These are phyloP conservation scores for Francoa sonchifolia DNA, from an alignment of 441 rosid species.

Conservation along the genomic window DNA sequence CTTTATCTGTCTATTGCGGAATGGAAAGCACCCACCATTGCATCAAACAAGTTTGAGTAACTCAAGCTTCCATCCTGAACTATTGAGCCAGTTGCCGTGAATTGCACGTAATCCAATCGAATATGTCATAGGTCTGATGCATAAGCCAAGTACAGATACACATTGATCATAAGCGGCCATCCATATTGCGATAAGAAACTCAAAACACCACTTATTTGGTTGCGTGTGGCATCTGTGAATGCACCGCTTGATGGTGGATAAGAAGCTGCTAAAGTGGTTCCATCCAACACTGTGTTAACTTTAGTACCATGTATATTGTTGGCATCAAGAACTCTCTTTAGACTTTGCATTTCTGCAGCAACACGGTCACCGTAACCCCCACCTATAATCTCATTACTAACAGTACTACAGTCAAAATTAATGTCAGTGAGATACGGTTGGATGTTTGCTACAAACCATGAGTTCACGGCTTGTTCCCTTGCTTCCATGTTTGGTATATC, in stretches of 20 bases:
- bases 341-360: slow-evolving; percentile 11
- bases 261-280: slow-evolving; percentile 2
- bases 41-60: slow-evolving; percentile 14
- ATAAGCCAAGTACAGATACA: slow-evolving; percentile 14
- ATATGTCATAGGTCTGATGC: not conserved
- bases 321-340: not conserved
- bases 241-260: slow-evolving; percentile 14
- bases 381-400: slow-evolving; percentile 17
- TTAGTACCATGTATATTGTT: not conserved
- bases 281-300: slow-evolving; percentile 3
- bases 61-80: slow-evolving; percentile 3
- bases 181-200: not conserved
- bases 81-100: slow-evolving; percentile 1
- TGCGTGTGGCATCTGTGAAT: slow-evolving; percentile 4
- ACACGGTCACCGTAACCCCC: not conserved
- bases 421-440: slow-evolving; percentile 4
- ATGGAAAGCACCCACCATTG: slow-evolving; percentile 6
- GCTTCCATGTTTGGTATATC: slow-evolving; percentile 8
- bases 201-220: slow-evolving; percentile 3
- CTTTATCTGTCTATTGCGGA: slow-evolving; percentile 12
- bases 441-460: slow-evolving; percentile 8
- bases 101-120: slow-evolving; percentile 9
- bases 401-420: slow-evolving; percentile 6
- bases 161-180: slow-evolving; percentile 10
- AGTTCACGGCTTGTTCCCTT: not conserved